Evolutionary conservation across 768 basidiomycete species (phyloP), one percentile per base, ranked within the genome.

Genomic region (Rhodotorula sphaerocarpa): DNA sequence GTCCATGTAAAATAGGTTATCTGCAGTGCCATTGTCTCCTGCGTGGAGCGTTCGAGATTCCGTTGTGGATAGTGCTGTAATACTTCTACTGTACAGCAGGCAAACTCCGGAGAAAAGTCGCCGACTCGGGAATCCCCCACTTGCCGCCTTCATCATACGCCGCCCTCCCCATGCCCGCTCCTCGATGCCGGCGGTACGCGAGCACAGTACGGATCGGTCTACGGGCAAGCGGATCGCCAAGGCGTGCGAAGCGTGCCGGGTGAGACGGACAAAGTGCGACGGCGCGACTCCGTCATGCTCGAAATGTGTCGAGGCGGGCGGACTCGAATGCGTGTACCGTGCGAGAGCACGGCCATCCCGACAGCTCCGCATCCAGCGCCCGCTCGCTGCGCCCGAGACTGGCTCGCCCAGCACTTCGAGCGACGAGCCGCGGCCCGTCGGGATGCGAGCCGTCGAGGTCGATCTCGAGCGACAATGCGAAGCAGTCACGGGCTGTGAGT

Each of bases 171-270:
- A n/a, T n/a, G n/a, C n/a, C n/a, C n/a, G n/a, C n/a, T n/a, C n/a
- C n/a, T n/a, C n/a, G n/a, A 39, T 39, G 36, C 36, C 36, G 36
- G 36, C 36, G 9, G 36, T 10, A 39, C 9, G 36, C 9, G 36
- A 39, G 36, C 36, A 16, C 9, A 39, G 36, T 16, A 39, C 10
- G 10, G 36, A 39, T 39, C 36, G 36, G 36, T 50, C 20, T 7
- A n/a, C n/a, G n/a, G n/a, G n/a, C 25, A 54, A 41, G 16, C 41
- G 54, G 15, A 46, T 46, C 23, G n/a, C 46, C 1, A 57, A 57
- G 20, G 55, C 55, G 7, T 57, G 55, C 30, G 55, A 57, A n/a
- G 21, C 46, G 0, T 57, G 55, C 18, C n/a, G 55, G 18, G 25
- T n/a, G 0, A 33, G 55, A 3, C 14, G 55, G n/a, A 47, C 55